phyloP scores from a whole-genome alignment of 345 rosid genomes.

The Citrus hindsii region DNA sequence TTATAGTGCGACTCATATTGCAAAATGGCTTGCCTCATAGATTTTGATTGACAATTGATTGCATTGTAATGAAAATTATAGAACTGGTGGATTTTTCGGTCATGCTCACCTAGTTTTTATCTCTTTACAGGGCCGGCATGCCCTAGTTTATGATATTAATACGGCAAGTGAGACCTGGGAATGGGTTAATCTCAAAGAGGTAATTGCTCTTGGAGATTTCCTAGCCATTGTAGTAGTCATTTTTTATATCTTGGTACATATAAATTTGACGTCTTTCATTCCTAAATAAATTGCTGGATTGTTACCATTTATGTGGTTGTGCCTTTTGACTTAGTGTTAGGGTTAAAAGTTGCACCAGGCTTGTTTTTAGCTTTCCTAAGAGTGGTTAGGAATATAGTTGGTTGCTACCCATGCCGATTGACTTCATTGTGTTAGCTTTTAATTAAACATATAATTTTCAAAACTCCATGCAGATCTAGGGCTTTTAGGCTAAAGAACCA shows the following conservation, averaged over 20 bases:
- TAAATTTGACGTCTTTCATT: not conserved
- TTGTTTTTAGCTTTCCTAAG: not conserved
- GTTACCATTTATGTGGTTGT: not conserved
- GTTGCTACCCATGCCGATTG: not conserved
- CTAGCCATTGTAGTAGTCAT: not conserved
- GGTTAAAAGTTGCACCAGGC: not conserved
- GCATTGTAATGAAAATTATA: not conserved
- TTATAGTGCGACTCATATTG: not conserved
- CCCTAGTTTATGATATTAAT: constrained; percentile 77
- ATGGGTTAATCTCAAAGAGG: constrained; percentile 96
- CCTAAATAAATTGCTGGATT: not conserved
- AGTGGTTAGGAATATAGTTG: not conserved
- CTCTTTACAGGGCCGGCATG: constrained; percentile 75
- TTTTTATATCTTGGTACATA: not conserved
- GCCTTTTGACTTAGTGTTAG: not conserved
- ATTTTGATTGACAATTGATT: not conserved
- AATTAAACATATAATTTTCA: not conserved
- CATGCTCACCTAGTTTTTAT: constrained; percentile 12
- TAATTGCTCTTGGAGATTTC: constrained; percentile 18
- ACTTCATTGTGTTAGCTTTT: not conserved
- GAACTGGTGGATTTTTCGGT: not conserved
- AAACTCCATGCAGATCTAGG: not conserved
- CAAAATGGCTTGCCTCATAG: not conserved
- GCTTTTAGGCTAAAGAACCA: not conserved
- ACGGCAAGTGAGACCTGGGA: constrained; percentile 81